Evolutionary conservation across 129 eudicot species (phyloP), one percentile per base, ranked within the genome.

Genomic region (Cynara cardunculus): DNA sequence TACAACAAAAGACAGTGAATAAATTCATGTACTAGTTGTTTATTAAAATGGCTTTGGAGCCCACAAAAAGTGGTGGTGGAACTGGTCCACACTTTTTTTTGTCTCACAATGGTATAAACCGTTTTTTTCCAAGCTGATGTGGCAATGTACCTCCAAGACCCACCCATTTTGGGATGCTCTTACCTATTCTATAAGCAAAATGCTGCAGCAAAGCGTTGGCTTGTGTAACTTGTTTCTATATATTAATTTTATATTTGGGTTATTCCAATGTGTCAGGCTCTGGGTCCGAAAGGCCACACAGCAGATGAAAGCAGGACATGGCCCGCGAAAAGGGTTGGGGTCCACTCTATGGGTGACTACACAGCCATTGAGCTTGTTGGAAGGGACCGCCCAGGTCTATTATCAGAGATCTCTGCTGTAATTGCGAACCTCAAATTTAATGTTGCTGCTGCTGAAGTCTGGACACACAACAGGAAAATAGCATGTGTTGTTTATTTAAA

Each of bases 371-470:
- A 93, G 89, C 92, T 93, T 22, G 87, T 91, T 18, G 98, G 98
- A 25, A 86, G 89, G 81, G 98, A 93, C 87, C 94, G 98, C 27
- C 98, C 98, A 1, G 98, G 98, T 69, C 97, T 93, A 11, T 81
- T 93, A 39, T 93, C 98, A 0, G 98, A 93, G 67, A 86, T 93
- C 81, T 91, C 91, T 19, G 94, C 98, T 37, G 94, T 91, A 28
- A 93, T 93, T 73, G 89, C 94, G 35, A 82, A 85, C 81, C 97
- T 91, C 70, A 86, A 84, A 72, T 86, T 91, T 56, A 93, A 93
- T 24, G 93, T 93, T 1, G 73, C 79, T 30, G 98, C 97, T 31
- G 98, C 98, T 31, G 96, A 91, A 78, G 94, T 85, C 44, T 93
- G 98, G 98, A 93, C 98, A 1, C 98, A 93, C 80, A 93, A 93